Evolutionary conservation across 345 rosid genomes (phyloP).

Genomic region (Gossypium anomalum): DNA sequence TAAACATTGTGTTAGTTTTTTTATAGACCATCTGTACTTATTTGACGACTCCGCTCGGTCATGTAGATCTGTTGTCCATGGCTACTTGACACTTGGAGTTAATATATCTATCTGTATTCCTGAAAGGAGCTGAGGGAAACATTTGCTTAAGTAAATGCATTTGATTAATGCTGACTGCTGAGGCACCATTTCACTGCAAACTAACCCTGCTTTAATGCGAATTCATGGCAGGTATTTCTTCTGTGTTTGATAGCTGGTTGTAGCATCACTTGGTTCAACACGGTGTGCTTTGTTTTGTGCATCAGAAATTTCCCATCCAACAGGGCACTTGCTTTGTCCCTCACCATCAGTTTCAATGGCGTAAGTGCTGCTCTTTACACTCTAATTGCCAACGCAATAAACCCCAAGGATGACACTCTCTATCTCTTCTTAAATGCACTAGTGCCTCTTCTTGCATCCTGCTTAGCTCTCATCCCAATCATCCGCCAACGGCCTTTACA

Average conservation of each 20-base stretch:
- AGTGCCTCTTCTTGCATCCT: constrained; percentile 47
- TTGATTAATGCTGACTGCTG: neutral
- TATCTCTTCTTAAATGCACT: constrained; percentile 60
- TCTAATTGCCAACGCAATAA: constrained; percentile 56
- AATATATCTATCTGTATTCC: neutral
- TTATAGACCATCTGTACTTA: neutral
- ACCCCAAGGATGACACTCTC: constrained; percentile 34
- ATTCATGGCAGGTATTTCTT: constrained; percentile 55
- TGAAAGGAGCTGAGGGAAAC: neutral
- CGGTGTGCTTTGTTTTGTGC: constrained; percentile 73
- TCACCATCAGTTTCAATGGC: constrained; percentile 70
- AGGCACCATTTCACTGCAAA: neutral
- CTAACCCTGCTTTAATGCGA: neutral
- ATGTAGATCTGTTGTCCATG: neutral
- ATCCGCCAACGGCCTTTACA: constrained; percentile 43
- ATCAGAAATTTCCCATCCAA: constrained; percentile 58
- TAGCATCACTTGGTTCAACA: constrained; percentile 89
- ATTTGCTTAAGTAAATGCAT: neutral
- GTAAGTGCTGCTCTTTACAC: constrained; percentile 73
- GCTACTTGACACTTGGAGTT: neutral
- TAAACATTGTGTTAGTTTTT: neutral
- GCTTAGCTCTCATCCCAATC: constrained; percentile 48
- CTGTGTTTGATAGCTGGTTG: constrained; percentile 71
- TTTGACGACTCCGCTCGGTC: neutral
- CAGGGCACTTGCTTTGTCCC: constrained; percentile 64